Evolutionary conservation across 495 filamentous ascomycete species (phyloP).

Genomic region (Astrothelium macrocarpum): DNA sequence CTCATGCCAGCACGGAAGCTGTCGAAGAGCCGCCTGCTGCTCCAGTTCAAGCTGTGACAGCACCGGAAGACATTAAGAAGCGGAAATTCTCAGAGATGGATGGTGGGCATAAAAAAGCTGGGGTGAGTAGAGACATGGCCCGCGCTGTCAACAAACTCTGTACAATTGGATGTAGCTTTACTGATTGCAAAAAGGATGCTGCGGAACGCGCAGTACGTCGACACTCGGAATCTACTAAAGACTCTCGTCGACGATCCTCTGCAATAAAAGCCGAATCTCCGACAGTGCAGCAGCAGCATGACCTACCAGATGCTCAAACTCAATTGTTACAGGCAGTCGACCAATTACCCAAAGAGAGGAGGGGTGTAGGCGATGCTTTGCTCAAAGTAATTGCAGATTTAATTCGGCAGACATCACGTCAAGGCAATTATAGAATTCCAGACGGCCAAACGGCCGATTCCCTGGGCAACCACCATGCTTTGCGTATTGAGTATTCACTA

Average conservation of each 20-base stretch:
- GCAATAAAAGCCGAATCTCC: not conserved
- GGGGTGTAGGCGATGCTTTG: conserved; percentile 41
- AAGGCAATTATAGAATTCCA: conserved; percentile 42
- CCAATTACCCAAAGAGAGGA: conserved; percentile 36
- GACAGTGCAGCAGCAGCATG: not conserved
- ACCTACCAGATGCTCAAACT: conserved; percentile 4
- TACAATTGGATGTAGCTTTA: not conserved
- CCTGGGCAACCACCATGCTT: conserved; percentile 45
- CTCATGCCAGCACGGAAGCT: conserved; percentile 33
- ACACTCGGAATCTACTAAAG: not conserved
- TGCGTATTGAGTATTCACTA: conserved; percentile 67
- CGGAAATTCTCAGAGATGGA: conserved; percentile 25
- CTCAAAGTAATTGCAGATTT: conserved; percentile 46
- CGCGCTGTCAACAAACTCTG: not conserved
- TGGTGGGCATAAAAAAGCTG: conserved; percentile 34
- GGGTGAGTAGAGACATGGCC: conserved; percentile 3
- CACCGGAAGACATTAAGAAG: not conserved
- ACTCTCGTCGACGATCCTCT: not conserved
- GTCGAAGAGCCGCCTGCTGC: not conserved
- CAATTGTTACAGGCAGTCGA: conserved; percentile 16
- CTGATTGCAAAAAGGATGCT: not conserved
- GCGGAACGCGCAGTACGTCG: not conserved
- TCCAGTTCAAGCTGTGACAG: not conserved
- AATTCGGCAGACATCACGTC: conserved; percentile 42
- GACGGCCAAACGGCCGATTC: conserved; percentile 43